phyloP scores from a whole-genome alignment of 2,329 filamentous ascomycete species.

The Colletotrichum magnum region DNA sequence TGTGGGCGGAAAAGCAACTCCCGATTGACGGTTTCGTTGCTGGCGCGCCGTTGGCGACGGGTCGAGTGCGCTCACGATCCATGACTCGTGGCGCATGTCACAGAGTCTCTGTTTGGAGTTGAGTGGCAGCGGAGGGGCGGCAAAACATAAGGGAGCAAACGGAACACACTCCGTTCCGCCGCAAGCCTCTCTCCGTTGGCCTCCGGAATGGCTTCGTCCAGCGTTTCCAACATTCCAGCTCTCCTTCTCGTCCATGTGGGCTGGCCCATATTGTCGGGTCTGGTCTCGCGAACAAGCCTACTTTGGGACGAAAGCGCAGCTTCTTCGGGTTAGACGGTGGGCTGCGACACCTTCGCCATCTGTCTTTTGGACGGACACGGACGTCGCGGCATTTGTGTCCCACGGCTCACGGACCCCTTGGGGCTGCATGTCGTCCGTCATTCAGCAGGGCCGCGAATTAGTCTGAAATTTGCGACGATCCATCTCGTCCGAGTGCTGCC shows the following conservation, averaged over 20 bases:
- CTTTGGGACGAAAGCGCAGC: slow-evolving; percentile 12
- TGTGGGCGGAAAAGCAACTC: slow-evolving; percentile 25
- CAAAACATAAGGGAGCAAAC: slow-evolving; percentile 8
- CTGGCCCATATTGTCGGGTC: slow-evolving; percentile 36
- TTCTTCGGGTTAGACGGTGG: slow-evolving; percentile 20
- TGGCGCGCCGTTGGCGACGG: slow-evolving; percentile 5
- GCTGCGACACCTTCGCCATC: neutral
- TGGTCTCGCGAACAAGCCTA: slow-evolving; percentile 35
- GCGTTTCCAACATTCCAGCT: slow-evolving; percentile 8
- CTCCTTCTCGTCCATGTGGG: slow-evolving; percentile 2
- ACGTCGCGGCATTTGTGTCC: slow-evolving; percentile 19
- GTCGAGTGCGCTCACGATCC: neutral
- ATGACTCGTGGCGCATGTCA: slow-evolving; percentile 32
- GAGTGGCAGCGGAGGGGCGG: slow-evolving; percentile 12
- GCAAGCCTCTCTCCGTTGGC: slow-evolving; percentile 10
- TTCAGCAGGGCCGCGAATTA: neutral
- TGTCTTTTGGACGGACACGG: slow-evolving; percentile 27
- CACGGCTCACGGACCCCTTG: slow-evolving; percentile 24
- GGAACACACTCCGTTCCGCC: neutral
- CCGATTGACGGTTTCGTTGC: slow-evolving; percentile 11
- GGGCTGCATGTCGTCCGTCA: neutral
- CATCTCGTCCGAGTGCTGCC: neutral
- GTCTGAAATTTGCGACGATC: slow-evolving; percentile 12
- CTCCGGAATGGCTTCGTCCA: slow-evolving; percentile 18
- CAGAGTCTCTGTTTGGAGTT: slow-evolving; percentile 20